A percentile compares a stretch with the other conserved stretches of the same genome.
Evolutionary conservation across 257 asterid species (phyloP).

Genomic region (Knoxia roxburghii): DNA sequence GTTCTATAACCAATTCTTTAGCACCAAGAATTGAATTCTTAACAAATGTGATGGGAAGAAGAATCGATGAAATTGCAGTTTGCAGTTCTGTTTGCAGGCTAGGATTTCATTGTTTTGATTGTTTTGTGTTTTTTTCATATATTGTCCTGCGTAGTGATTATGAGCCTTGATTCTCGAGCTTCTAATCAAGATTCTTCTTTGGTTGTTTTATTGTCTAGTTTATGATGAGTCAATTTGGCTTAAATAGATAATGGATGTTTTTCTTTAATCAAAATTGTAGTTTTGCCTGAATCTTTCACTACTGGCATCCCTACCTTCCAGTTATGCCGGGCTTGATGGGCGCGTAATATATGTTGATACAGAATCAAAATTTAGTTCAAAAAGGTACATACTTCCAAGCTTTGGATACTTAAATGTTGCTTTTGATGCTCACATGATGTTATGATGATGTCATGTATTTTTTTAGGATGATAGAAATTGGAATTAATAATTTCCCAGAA

Average conservation of each 20-base stretch:
- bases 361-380: slow-evolving; percentile 82
- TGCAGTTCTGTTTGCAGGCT: too few relatives aligned
- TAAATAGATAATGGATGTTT: slow-evolving; percentile 14
- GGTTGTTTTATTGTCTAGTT: slow-evolving; percentile 14
- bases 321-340: slow-evolving; percentile 78
- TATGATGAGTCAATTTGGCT: too few relatives aligned
- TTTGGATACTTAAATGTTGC: slow-evolving; percentile 1
- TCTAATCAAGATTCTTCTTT: neutral
- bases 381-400: slow-evolving; percentile 40
- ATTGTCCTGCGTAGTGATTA: too few relatives aligned
- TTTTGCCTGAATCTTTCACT: slow-evolving; percentile 81
- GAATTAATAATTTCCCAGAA: slow-evolving; percentile 71
- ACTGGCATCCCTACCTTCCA: slow-evolving; percentile 63
- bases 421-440: too few relatives aligned
- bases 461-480: slow-evolving; percentile 83
- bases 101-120: too few relatives aligned
- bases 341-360: slow-evolving; percentile 75
- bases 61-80: too few relatives aligned
- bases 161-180: neutral
- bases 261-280: slow-evolving; percentile 28
- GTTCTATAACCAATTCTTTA: too few relatives aligned
- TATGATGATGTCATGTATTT: neutral
- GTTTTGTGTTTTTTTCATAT: too few relatives aligned
- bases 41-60: too few relatives aligned
- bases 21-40: too few relatives aligned